Evolutionary conservation across 306 rosid genomes (phyloP).

Genomic region (Sophora flavescens): DNA sequence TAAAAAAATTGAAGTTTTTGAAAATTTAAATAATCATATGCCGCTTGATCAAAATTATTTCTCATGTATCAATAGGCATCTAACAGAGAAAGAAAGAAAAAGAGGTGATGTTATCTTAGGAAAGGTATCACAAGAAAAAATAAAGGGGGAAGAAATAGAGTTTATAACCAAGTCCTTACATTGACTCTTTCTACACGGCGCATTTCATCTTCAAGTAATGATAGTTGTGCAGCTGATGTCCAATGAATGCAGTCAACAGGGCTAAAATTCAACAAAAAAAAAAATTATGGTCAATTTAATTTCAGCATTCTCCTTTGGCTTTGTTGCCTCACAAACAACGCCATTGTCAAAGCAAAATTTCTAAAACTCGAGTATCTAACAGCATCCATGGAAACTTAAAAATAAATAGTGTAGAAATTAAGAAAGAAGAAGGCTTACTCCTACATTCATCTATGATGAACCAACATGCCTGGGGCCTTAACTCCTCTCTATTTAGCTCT

Average conservation of each 20-base stretch:
- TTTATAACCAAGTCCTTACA: slow-evolving; percentile 56
- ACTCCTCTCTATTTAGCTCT: background rate
- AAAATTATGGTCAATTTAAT: slow-evolving; percentile 27
- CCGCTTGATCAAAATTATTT: slow-evolving; percentile 17
- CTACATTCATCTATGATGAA: slow-evolving; percentile 14
- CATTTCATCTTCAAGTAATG: slow-evolving; percentile 97
- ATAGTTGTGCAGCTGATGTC: slow-evolving; percentile 96
- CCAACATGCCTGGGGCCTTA: background rate
- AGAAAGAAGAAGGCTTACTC: slow-evolving; percentile 6
- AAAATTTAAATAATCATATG: background rate
- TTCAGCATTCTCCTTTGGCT: slow-evolving; percentile 10
- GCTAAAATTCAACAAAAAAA: slow-evolving; percentile 62
- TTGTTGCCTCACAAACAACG: slow-evolving; percentile 24
- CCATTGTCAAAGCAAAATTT: background rate
- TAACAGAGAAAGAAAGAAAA: slow-evolving; percentile 35
- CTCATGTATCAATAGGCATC: slow-evolving; percentile 29
- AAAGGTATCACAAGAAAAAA: slow-evolving; percentile 1
- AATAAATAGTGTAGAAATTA: background rate
- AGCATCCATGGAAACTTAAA: background rate
- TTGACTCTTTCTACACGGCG: slow-evolving; percentile 96
- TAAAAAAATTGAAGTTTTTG: slow-evolving; percentile 15
- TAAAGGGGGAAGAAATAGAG: slow-evolving; percentile 24
- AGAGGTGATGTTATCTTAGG: slow-evolving; percentile 37
- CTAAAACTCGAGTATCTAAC: slow-evolving; percentile 27
- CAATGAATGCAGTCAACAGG: slow-evolving; percentile 99